phyloP scores from a whole-genome alignment of 2,329 filamentous ascomycete genomes.

The Monilinia aucupariae region DNA sequence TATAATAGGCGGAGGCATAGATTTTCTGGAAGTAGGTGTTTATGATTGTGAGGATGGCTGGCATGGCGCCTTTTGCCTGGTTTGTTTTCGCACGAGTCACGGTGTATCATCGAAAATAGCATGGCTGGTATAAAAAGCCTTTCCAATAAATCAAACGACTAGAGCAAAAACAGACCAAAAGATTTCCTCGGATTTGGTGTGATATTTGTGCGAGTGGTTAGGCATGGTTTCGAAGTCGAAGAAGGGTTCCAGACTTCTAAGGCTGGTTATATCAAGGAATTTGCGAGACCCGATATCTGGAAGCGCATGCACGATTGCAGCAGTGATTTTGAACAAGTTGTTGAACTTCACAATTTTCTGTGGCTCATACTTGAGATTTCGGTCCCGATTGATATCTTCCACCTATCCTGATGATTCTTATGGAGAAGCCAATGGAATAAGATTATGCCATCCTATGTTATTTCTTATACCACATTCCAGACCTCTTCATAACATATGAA shows the following conservation, averaged over 20 bases:
- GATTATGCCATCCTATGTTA: neutral
- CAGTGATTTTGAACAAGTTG: conserved; percentile 11
- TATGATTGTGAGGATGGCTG: conserved; percentile 26
- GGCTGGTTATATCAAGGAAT: neutral
- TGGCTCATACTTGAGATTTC: conserved; percentile 5
- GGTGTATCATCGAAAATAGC: conserved; percentile 35
- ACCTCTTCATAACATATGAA: neutral
- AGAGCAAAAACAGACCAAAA: conserved; percentile 26
- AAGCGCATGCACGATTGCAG: neutral
- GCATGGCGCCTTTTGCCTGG: conserved; percentile 22
- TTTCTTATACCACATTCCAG: neutral
- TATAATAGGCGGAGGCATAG: conserved; percentile 33
- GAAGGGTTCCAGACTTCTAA: conserved; percentile 3
- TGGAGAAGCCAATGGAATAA: conserved; percentile 5
- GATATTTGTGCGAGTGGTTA: conserved; percentile 15
- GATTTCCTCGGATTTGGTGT: conserved; percentile 15
- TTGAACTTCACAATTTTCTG: conserved; percentile 1
- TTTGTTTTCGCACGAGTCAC: conserved; percentile 27
- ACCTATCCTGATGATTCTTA: neutral
- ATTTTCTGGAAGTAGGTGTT: conserved; percentile 25
- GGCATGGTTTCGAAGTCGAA: neutral
- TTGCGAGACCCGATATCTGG: neutral
- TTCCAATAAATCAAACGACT: conserved; percentile 33
- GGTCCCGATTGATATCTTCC: neutral
- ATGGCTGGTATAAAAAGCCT: conserved; percentile 32